Percentiles rank a stretch among this genome's conserved stretches.
These are phyloP conservation scores for Fusarium dlaminii DNA, from an alignment of 2,329 filamentous ascomycete species.

Conservation along the genomic window DNA sequence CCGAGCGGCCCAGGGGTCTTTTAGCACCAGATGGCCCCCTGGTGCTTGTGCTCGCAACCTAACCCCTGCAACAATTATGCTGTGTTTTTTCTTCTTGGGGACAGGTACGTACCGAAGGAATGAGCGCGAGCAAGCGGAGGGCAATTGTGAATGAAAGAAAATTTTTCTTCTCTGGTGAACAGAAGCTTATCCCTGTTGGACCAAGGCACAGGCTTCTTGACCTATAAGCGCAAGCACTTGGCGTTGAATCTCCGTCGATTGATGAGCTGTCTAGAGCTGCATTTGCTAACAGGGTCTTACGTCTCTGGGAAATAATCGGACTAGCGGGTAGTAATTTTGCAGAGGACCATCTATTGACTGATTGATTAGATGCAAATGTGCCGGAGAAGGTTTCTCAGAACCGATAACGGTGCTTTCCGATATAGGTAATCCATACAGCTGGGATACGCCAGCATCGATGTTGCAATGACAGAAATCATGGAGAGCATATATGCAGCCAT, in stretches of 20 bases:
- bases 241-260: neutral
- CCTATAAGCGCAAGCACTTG: neutral
- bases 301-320: neutral
- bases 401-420: slow-evolving; percentile 17
- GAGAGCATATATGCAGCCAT: slow-evolving; percentile 35
- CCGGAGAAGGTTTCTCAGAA: neutral
- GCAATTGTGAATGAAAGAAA: slow-evolving; percentile 12
- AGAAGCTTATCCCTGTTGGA: neutral
- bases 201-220: neutral
- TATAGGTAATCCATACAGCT: slow-evolving; percentile 3
- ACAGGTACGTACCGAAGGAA: slow-evolving; percentile 30
- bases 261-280: slow-evolving; percentile 9
- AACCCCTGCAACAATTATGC: slow-evolving; percentile 15
- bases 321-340: slow-evolving; percentile 5
- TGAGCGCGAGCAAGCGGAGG: slow-evolving; percentile 1
- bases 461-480: slow-evolving; percentile 12
- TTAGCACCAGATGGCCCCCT: slow-evolving; percentile 5
- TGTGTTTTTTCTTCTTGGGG: slow-evolving; percentile 12
- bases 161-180: slow-evolving; percentile 12
- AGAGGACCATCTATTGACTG: neutral
- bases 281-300: neutral
- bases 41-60: neutral
- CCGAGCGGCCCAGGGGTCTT: slow-evolving; percentile 22
- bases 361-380: slow-evolving; percentile 9
- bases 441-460: slow-evolving; percentile 10